phyloP scores from a whole-genome alignment of 2,329 filamentous ascomycete genomes.

The Apiospora malaysiana region DNA sequence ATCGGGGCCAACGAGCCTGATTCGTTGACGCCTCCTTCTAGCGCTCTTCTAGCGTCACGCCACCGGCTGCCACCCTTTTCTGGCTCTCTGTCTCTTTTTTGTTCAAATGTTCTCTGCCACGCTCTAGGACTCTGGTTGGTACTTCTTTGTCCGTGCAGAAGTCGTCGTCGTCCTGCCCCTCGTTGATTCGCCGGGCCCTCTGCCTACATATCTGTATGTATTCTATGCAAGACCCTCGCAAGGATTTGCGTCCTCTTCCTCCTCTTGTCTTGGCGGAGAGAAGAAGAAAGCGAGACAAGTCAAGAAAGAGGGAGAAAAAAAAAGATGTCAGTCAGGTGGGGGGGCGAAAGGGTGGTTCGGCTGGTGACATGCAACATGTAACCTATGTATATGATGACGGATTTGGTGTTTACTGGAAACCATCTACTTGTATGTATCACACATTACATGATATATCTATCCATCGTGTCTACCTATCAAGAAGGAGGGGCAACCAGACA shows the following conservation, averaged over 20 bases:
- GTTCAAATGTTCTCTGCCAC: conserved; percentile 9
- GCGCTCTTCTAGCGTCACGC: conserved; percentile 44
- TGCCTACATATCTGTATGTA: background rate
- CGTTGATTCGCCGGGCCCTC: conserved; percentile 10
- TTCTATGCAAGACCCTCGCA: conserved; percentile 6
- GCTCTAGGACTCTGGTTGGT: conserved; percentile 12
- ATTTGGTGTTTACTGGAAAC: conserved; percentile 11
- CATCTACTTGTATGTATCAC: background rate
- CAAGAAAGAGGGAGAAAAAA: background rate
- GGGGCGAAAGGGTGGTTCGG: background rate
- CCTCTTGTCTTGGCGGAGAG: background rate
- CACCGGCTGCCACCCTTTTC: conserved; percentile 28
- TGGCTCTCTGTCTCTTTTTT: background rate
- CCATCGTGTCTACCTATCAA: background rate
- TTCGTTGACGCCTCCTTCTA: conserved; percentile 40
- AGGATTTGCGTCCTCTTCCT: conserved; percentile 5
- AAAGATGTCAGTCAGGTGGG: conserved; percentile 2
- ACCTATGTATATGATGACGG: conserved; percentile 5
- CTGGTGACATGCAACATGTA: background rate
- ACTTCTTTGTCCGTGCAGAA: conserved; percentile 22
- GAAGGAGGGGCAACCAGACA: conserved; percentile 1
- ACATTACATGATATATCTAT: background rate
- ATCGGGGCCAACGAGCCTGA: conserved; percentile 33
- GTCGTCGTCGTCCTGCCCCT: background rate
- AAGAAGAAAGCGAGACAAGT: background rate